Base-by-base conservation (phyloP, 75 land plant species). In the Ceratopteris richardii region DNA sequence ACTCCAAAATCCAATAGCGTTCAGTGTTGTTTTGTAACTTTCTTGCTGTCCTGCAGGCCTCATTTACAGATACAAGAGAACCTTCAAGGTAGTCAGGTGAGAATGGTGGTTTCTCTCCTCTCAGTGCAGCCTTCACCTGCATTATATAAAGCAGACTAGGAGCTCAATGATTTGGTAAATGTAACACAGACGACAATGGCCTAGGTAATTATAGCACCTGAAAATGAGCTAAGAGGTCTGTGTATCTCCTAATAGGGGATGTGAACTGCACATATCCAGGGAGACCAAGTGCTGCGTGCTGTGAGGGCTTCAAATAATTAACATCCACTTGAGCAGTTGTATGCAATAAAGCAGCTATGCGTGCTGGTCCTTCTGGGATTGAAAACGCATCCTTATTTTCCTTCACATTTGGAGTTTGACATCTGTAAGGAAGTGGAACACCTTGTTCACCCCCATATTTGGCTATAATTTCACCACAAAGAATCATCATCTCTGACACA, bases 261-360 rank as follows among this genome's bases (percentile, higher is more conserved):
- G 96, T 90, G 66, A 95, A 95, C 63, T 95, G 99, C 31, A 95
- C 99, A 74, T 95, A 95, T 37, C 92, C 96, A 64, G 81, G 84
- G 63, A 95, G 52, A 22, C 99, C 96, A 23, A 95, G 61, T 31
- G 67, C 53, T 22, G 82, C 87, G 77, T 95, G 99, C 18, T 77
- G 80, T 14, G 78, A 65, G 18, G 99, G 91, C 48, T 76, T 84
- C 55, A 76, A 78, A 69, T 79, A 89, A 63, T 84, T 90, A 75
- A 90, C 58, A 58, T 80, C 91, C 31, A 80, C 99, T 63, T 78
- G 83, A 48, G 91, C 80, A 75, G 83, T 60, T 65, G 69, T 58
- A 54, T 71, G 87, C 26, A 82, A 76, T 19, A 67, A 41, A 29
- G 98, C 87, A 63, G 79, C 61, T 47, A 76, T 78, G 39, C 87